Evolutionary conservation across 495 filamentous ascomycete genomes (phyloP), one percentile per base, ranked within the genome.

Genomic region (Daldinia grandis): DNA sequence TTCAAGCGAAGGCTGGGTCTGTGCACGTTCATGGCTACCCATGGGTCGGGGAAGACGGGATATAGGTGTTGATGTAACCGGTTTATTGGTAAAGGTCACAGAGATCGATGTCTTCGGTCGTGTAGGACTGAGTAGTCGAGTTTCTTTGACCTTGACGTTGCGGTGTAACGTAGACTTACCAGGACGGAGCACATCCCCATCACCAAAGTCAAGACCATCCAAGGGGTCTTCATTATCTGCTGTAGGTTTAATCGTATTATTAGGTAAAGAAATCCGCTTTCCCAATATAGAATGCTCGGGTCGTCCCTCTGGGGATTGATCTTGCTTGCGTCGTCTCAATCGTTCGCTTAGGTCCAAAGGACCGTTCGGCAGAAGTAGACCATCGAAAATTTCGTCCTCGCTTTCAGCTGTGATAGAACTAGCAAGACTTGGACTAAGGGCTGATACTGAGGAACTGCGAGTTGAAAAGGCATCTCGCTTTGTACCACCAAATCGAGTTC

Each of bases 371-470:
- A 98, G 83, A 15, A 96, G 80, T 17, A 99, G 84, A 25, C 95
- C 95, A 66, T 94, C 90, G 47, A 98, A 84, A 5, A 90, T 88
- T 68, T 98, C 95, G 73, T 97, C 94, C 74, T 98, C 95, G 76
- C 95, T 98, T 79, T 97, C 95, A n/a, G 87, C 86, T 5, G 93
- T 97, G 65, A 96, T 84, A 63, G 92, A 95, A 79, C 94, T 97
- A 57, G 93, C 91, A 50, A 95, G 87, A 74, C 94, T 97, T 10
- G 95, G 93, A 71, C 95, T 97, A 78, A 97, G 87, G 25, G 91
- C 90, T 25, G 93, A 97, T 28, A 92, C 90, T 12, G 93, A 92
- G 1, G 93, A 97, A 80, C 92, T 93, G 64, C 92, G 88, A 74
- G 89, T 87, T 27, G 92, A 95, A 30, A 88, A 87, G 12, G 84